A percentile compares a stretch with the other conserved stretches of the same genome.
phyloP scores from a whole-genome alignment of 768 basidiomycete species.

The Tulasnella sp. region DNA sequence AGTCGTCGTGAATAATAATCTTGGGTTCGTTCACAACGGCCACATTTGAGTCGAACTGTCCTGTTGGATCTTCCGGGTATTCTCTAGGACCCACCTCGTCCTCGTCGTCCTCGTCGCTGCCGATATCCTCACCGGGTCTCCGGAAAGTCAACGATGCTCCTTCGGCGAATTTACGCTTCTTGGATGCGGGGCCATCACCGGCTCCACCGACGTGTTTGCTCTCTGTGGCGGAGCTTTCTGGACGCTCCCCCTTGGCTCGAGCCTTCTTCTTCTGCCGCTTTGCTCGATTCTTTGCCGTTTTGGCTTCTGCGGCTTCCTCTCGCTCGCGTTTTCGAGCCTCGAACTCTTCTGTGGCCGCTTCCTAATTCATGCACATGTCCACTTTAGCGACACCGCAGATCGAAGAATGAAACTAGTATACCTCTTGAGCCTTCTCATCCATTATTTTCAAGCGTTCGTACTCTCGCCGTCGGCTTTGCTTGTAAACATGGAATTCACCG shows the following conservation, averaged over 20 bases:
- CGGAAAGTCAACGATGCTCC: constrained; percentile 57
- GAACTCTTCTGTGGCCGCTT: constrained; percentile 59
- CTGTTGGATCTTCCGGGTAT: constrained; percentile 1
- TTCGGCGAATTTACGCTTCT: constrained; percentile 71
- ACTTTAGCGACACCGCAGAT: neutral
- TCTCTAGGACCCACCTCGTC: constrained; percentile 11
- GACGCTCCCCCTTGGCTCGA: neutral
- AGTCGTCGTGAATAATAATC: constrained; percentile 30
- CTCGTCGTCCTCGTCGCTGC: constrained; percentile 27
- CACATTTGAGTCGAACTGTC: constrained; percentile 8
- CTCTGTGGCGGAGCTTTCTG: neutral
- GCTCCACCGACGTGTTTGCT: neutral
- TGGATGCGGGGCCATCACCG: constrained; percentile 33
- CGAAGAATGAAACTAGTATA: constrained; percentile 24
- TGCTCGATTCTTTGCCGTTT: constrained; percentile 90
- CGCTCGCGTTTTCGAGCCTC: constrained; percentile 58
- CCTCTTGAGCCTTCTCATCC: constrained; percentile 70
- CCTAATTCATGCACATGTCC: constrained; percentile 34
- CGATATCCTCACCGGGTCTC: constrained; percentile 39
- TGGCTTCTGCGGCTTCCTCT: constrained; percentile 62
- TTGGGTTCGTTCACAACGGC: constrained; percentile 22
- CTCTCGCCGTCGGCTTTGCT: constrained; percentile 84
- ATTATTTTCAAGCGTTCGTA: constrained; percentile 88
- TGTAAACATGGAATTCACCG: constrained; percentile 98
- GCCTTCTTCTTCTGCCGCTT: constrained; percentile 89